Evolutionary conservation across 345 rosid genomes (phyloP).

Genomic region (Heritiera fomes): DNA sequence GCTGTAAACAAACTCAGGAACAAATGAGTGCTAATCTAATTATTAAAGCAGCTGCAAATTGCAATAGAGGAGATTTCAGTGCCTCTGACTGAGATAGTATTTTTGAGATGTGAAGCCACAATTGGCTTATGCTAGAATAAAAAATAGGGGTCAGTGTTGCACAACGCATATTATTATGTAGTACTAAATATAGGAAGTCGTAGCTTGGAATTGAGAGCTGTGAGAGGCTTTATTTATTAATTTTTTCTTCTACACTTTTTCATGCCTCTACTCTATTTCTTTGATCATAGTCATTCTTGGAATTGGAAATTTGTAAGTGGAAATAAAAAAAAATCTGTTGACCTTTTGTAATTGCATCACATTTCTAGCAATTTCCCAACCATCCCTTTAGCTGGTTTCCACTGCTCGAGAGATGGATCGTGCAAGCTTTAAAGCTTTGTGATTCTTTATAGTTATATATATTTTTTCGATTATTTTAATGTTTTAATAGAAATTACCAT

Average conservation of each 20-base stretch:
- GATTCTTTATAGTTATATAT: no score
- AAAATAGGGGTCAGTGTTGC: conserved; percentile 1
- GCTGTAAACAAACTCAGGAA: neutral
- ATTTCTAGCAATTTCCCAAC: conserved; percentile 30
- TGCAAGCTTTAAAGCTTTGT: no score
- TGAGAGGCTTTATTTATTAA: neutral
- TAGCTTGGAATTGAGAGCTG: conserved; percentile 21
- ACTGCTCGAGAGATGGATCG: conserved; percentile 27
- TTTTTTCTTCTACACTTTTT: conserved; percentile 9
- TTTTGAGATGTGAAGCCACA: neutral
- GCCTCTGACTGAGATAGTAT: neutral
- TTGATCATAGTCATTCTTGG: conserved; percentile 15
- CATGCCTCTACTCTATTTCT: neutral
- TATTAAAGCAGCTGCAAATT: neutral
- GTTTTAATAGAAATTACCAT: no score
- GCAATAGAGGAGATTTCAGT: neutral
- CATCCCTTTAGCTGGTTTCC: conserved; percentile 25
- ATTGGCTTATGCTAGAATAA: conserved; percentile 3
- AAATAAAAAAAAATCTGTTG: neutral
- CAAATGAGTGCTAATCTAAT: conserved; percentile 1
- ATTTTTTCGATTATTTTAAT: no score
- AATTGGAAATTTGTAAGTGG: neutral
- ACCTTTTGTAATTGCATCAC: conserved; percentile 21
- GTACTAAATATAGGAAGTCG: neutral
- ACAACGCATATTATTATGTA: neutral